Evolutionary conservation across 139 green algal species (phyloP).

Genomic region (Asterochloris sp.): DNA sequence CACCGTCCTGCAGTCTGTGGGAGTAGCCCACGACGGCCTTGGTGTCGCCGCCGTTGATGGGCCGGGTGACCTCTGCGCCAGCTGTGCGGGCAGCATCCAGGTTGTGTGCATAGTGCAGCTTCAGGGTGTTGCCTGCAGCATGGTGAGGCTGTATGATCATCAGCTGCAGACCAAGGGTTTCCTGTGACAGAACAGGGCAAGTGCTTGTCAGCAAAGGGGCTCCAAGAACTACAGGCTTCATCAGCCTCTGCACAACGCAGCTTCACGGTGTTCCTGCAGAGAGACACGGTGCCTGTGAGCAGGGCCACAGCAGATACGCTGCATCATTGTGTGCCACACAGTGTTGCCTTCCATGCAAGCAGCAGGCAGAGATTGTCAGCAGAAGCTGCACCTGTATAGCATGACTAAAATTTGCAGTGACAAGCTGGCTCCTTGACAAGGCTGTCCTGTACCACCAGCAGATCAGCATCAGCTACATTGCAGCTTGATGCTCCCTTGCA

Average conservation of each 20-base stretch:
- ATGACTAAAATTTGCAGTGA: neutral
- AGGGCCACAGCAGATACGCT: neutral
- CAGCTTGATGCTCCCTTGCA: no score
- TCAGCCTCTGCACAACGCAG: no score
- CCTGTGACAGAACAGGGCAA: neutral
- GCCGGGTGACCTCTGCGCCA: constrained; percentile 38
- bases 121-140: constrained; percentile 24
- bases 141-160: neutral
- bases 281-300: neutral
- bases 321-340: neutral
- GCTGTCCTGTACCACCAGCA: neutral
- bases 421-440: neutral
- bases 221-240: no score
- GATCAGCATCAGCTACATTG: neutral
- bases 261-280: no score
- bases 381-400: neutral
- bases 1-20: constrained; percentile 26
- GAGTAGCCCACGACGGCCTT: constrained; percentile 19
- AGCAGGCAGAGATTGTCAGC: neutral
- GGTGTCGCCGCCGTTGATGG: constrained; percentile 3
- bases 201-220: no score
- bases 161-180: neutral
- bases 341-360: neutral
- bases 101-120: constrained; percentile 37
- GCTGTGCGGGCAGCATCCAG: constrained; percentile 26